Evolutionary conservation across 441 rosid species (phyloP).

Genomic region (Mallotus repandus): DNA sequence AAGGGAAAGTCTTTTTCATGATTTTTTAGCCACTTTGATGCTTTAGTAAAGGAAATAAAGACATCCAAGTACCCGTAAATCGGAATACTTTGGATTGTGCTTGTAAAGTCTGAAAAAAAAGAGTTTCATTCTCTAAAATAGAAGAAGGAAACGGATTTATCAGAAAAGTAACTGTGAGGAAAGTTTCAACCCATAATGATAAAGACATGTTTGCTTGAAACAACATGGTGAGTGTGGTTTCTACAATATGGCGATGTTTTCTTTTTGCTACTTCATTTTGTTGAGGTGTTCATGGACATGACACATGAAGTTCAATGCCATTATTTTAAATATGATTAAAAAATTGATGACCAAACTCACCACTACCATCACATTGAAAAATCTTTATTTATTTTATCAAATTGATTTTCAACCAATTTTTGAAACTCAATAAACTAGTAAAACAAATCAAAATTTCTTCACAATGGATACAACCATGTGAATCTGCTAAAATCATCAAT

Average conservation of each 20-base stretch:
- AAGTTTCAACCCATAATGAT: not conserved
- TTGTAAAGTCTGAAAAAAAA: not conserved
- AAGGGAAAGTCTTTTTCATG: not conserved
- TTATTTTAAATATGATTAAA: not conserved
- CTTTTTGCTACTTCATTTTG: not conserved
- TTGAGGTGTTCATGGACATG: not conserved
- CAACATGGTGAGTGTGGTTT: not conserved
- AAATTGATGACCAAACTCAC: not conserved
- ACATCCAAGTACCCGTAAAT: not conserved
- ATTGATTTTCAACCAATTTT: not conserved
- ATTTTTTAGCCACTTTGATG: not conserved
- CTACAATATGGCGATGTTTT: not conserved
- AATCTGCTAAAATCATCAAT: not conserved
- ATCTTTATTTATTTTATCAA: not conserved
- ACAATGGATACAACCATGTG: not conserved
- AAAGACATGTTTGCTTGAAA: not conserved
- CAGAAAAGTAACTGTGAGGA: not conserved
- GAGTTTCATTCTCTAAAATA: fast-evolving
- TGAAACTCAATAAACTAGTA: not conserved
- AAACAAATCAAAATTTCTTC: not conserved
- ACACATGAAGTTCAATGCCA: not conserved
- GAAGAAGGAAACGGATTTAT: not conserved
- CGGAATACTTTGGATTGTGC: not conserved
- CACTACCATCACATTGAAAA: not conserved
- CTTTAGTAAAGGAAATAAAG: not conserved